phyloP scores from a whole-genome alignment of 129 eudicot species.

The Cynara cardunculus region DNA sequence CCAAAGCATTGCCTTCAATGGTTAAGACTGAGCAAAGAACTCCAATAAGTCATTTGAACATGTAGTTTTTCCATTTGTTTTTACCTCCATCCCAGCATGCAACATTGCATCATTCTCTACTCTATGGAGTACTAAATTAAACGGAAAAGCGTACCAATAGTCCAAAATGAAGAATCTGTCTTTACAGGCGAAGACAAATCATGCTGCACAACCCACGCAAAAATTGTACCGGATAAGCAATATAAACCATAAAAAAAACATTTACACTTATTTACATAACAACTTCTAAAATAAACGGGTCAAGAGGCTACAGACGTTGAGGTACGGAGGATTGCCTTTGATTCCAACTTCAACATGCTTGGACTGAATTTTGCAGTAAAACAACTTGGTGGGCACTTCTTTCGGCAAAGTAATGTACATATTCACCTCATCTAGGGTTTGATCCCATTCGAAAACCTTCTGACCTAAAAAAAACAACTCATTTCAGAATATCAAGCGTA shows the following conservation, averaged over 20 bases:
- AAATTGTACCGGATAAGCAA: constrained; percentile 2
- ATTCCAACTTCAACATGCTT: constrained; percentile 93
- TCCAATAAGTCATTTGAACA: neutral
- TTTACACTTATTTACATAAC: neutral
- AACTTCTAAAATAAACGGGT: neutral
- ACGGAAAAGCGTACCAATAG: constrained; percentile 49
- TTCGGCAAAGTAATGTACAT: constrained; percentile 76
- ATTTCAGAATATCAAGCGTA: constrained; percentile 1
- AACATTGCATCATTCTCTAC: neutral
- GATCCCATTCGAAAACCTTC: constrained; percentile 96
- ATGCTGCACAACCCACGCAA: constrained; percentile 50
- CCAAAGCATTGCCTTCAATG: neutral
- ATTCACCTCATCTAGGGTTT: constrained; percentile 92
- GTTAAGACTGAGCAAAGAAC: neutral
- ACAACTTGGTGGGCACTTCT: constrained; percentile 65
- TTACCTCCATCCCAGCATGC: neutral
- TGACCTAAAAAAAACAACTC: constrained; percentile 42
- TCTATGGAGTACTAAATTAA: neutral
- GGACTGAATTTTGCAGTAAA: constrained; percentile 70
- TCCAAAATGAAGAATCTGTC: constrained; percentile 91
- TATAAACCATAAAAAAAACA: neutral
- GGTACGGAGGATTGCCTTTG: constrained; percentile 92
- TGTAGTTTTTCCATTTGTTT: neutral
- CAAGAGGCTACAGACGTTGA: constrained; percentile 41
- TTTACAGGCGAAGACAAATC: constrained; percentile 71